Percentiles rank a stretch among this genome's conserved stretches.
phyloP scores from a whole-genome alignment of 306 rosid species.

The Luffa aegyptiaca region DNA sequence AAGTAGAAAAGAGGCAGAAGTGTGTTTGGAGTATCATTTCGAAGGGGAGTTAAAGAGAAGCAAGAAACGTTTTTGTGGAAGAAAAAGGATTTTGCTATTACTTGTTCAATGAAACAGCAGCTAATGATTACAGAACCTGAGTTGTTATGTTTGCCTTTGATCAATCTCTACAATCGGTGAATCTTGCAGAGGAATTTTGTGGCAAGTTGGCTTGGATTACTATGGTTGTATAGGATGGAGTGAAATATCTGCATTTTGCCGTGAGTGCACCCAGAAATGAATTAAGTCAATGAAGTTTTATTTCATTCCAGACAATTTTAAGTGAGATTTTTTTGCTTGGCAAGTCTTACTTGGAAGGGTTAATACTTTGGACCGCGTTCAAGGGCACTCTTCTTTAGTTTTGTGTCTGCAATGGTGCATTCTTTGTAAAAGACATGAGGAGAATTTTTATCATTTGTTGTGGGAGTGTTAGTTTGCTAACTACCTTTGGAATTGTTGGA shows the following conservation, averaged over 20 bases:
- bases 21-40: not conserved
- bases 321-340: too few relatives aligned
- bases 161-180: not conserved
- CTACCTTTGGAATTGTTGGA: too few relatives aligned
- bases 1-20: not conserved
- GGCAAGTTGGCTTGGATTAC: not conserved
- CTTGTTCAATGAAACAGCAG: not conserved
- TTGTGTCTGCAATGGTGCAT: too few relatives aligned
- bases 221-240: not conserved
- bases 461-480: too few relatives aligned
- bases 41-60: not conserved
- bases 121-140: not conserved
- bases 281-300: not conserved
- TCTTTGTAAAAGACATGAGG: too few relatives aligned
- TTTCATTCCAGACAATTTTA: not conserved
- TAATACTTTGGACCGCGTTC: too few relatives aligned
- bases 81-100: not conserved
- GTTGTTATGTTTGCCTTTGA: not conserved
- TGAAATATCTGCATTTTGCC: not conserved
- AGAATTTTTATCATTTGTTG: too few relatives aligned
- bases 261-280: not conserved
- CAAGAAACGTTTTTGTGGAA: not conserved
- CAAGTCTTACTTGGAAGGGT: too few relatives aligned
- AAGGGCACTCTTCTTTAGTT: too few relatives aligned
- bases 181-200: not conserved